Conservation (phyloP, 2,329 filamentous ascomycete species). For the Arthrobotrys sinensis region DNA sequence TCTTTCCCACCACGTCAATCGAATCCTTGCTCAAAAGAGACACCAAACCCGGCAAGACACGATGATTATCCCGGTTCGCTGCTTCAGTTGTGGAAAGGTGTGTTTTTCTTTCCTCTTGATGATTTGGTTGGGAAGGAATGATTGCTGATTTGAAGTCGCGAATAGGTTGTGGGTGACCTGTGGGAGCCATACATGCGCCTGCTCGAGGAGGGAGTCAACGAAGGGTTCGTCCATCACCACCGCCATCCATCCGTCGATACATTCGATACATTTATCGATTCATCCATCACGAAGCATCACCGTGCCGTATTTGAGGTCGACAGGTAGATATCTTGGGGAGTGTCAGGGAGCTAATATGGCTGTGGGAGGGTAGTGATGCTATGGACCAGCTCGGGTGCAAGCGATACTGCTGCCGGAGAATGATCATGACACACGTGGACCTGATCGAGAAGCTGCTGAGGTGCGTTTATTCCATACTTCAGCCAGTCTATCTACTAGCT, state of each 20-base stretch:
- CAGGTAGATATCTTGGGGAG: too few relatives aligned
- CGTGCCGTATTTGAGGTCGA: too few relatives aligned
- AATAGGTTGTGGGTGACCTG: constrained; percentile 92
- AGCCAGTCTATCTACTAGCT: too few relatives aligned
- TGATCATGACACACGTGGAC: constrained; percentile 99
- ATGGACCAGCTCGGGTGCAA: constrained; percentile 95
- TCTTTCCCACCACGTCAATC: not conserved
- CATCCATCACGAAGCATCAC: not conserved
- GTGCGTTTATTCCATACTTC: constrained; percentile 68
- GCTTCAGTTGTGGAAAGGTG: constrained; percentile 99
- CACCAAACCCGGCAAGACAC: constrained; percentile 34
- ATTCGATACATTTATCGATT: not conserved
- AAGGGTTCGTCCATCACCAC: constrained; percentile 75
- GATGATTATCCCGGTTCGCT: constrained; percentile 99
- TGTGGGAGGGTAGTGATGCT: constrained; percentile 77
- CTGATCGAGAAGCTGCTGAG: constrained; percentile 97
- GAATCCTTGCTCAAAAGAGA: not conserved
- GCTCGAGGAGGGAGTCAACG: constrained; percentile 81
- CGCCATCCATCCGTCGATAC: not conserved
- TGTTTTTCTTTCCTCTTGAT: constrained; percentile 61
- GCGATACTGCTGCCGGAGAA: constrained; percentile 97
- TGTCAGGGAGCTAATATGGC: constrained; percentile 5
- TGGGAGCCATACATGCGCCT: constrained; percentile 92
- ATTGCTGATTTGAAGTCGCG: constrained; percentile 40
- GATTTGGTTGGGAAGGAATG: not conserved